phyloP scores from a whole-genome alignment of 2,329 filamentous ascomycete species.

The Fusarium lyarnte region DNA sequence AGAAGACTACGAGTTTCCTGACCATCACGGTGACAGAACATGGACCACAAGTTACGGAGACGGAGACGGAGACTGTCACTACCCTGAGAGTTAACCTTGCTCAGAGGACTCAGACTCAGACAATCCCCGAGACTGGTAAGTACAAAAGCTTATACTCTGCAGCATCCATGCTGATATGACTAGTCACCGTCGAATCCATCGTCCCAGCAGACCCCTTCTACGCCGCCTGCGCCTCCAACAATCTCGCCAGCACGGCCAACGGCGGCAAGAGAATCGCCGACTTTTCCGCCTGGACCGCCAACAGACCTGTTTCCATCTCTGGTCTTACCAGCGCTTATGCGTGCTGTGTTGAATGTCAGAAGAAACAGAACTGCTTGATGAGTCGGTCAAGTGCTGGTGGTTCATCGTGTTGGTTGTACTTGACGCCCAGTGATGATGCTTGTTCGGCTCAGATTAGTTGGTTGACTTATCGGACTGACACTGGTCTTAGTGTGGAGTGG shows the following conservation, averaged over 20 bases:
- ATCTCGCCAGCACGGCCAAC: not conserved
- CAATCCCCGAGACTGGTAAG: not conserved
- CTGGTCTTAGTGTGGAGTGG: not conserved
- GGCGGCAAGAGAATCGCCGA: not conserved
- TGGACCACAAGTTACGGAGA: not conserved
- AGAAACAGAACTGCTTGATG: not conserved
- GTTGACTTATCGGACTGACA: not conserved
- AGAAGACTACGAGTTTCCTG: not conserved
- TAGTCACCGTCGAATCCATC: not conserved
- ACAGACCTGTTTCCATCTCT: not conserved
- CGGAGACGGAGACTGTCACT: not conserved
- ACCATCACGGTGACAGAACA: not conserved
- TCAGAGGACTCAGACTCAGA: not conserved
- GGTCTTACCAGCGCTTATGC: not conserved
- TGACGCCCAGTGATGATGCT: not conserved
- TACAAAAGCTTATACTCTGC: fast-evolving
- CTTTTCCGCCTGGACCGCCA: no score
- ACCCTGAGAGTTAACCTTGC: not conserved
- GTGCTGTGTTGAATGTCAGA: not conserved
- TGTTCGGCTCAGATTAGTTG: not conserved
- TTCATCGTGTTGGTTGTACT: not conserved
- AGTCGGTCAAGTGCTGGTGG: not conserved
- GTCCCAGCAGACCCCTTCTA: not conserved
- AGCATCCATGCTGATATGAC: fast-evolving
- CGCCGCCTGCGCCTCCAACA: not conserved